Evolutionary conservation across 495 filamentous ascomycete species (phyloP).

Genomic region (Arthonia radiata): DNA sequence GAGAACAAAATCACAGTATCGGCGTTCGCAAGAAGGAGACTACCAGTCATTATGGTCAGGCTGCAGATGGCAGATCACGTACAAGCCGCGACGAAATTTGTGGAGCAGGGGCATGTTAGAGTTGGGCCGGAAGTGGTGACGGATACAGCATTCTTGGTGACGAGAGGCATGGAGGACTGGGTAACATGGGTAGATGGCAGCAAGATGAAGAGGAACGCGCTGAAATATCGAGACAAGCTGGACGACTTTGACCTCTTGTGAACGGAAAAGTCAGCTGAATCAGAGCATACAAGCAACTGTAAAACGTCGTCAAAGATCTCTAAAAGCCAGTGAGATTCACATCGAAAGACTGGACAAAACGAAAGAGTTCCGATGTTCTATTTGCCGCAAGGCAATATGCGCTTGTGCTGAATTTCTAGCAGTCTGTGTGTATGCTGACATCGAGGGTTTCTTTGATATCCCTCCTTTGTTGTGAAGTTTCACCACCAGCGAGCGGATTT

Average conservation of each 20-base stretch:
- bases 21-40: constrained; percentile 51
- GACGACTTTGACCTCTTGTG: constrained; percentile 89
- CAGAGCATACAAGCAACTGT: too few species aligned
- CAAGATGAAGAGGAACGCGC: constrained; percentile 88
- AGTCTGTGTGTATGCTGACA: too few species aligned
- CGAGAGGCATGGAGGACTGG: constrained; percentile 74
- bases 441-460: too few species aligned
- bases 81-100: constrained; percentile 53
- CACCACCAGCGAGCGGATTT: too few species aligned
- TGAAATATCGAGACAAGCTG: constrained; percentile 80
- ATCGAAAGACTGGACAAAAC: too few species aligned
- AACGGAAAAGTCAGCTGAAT: too few species aligned
- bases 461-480: too few species aligned
- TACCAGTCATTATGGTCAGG: constrained; percentile 73
- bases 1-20: constrained; percentile 71
- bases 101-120: constrained; percentile 88
- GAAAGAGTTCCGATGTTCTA: too few species aligned
- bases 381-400: too few species aligned
- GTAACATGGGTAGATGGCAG: constrained; percentile 90
- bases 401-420: too few species aligned
- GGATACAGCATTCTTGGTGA: constrained; percentile 58
- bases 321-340: too few species aligned
- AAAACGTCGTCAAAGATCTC: too few species aligned
- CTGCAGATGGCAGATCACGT: constrained; percentile 76
- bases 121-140: constrained; percentile 80